Evolutionary conservation across 345 rosid species (phyloP).

Genomic region (Gossypium longicalyx): DNA sequence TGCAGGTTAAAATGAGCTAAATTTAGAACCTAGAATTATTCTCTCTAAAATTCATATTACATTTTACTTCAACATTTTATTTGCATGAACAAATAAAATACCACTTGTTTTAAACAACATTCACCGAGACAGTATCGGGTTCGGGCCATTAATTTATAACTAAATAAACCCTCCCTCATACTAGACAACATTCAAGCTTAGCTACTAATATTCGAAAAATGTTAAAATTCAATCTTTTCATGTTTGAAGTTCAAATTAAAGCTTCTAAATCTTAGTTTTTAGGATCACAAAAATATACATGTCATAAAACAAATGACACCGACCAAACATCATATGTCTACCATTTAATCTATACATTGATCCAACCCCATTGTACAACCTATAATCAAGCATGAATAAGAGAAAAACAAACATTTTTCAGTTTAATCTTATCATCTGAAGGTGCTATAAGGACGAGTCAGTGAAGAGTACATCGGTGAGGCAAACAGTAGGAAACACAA

Average conservation of each 20-base stretch:
- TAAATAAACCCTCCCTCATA: not conserved
- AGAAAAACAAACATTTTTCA: no score
- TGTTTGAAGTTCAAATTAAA: not conserved
- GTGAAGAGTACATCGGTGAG: no score
- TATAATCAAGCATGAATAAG: no score
- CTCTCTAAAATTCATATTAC: not conserved
- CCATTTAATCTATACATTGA: not conserved
- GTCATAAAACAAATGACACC: not conserved
- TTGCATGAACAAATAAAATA: not conserved
- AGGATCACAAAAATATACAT: not conserved
- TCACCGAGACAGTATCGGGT: not conserved
- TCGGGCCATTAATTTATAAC: not conserved
- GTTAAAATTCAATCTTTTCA: not conserved
- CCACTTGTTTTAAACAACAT: not conserved
- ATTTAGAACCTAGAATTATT: not conserved
- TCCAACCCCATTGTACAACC: not conserved
- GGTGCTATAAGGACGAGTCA: no score
- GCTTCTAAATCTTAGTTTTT: not conserved
- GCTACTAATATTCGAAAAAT: not conserved
- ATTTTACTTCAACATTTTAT: not conserved
- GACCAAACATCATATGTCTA: not conserved
- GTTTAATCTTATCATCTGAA: no score
- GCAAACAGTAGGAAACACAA: no score
- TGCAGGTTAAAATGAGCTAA: conserved; percentile 1
- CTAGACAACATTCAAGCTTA: not conserved